A percentile compares a stretch with the other conserved stretches of the same genome.
phyloP scores from a whole-genome alignment of 2,329 filamentous ascomycete genomes.

The Mollisiaceae sp. region DNA sequence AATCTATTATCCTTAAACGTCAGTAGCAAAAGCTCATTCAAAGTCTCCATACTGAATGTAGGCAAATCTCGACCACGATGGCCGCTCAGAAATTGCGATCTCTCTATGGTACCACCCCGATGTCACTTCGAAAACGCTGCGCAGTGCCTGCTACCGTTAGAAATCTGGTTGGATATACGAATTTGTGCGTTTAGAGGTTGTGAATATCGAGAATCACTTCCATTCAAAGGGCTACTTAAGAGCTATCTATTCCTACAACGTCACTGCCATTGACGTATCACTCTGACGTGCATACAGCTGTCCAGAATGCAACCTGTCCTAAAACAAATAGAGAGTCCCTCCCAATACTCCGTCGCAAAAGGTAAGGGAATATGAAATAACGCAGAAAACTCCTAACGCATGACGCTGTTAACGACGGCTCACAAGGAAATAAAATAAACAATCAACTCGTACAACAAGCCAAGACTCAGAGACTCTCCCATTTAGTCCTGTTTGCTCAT shows the following conservation, averaged over 20 bases:
- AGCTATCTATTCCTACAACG: background rate
- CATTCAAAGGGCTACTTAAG: constrained; percentile 1
- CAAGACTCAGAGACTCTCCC: background rate
- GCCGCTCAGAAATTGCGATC: background rate
- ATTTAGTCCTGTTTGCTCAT: constrained; percentile 9
- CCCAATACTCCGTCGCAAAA: constrained; percentile 8
- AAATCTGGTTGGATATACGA: too few relatives aligned
- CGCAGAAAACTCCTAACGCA: constrained; percentile 24
- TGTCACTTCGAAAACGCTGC: too few relatives aligned
- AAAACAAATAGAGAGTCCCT: background rate
- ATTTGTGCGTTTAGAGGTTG: background rate
- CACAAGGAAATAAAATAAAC: constrained; percentile 6
- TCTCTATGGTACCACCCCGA: too few relatives aligned
- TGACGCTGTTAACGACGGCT: constrained; percentile 17
- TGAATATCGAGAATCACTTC: background rate
- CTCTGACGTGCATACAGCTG: background rate
- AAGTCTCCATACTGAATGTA: background rate
- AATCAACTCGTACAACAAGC: constrained; percentile 9
- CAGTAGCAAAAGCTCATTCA: background rate
- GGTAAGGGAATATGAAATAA: constrained; percentile 20
- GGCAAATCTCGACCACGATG: background rate
- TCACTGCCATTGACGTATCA: background rate
- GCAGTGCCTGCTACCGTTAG: too few relatives aligned
- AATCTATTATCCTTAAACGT: background rate
- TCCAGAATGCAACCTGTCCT: background rate